Base-by-base conservation (phyloP, 768 basidiomycete genomes). In the Russula ochroleuca region DNA sequence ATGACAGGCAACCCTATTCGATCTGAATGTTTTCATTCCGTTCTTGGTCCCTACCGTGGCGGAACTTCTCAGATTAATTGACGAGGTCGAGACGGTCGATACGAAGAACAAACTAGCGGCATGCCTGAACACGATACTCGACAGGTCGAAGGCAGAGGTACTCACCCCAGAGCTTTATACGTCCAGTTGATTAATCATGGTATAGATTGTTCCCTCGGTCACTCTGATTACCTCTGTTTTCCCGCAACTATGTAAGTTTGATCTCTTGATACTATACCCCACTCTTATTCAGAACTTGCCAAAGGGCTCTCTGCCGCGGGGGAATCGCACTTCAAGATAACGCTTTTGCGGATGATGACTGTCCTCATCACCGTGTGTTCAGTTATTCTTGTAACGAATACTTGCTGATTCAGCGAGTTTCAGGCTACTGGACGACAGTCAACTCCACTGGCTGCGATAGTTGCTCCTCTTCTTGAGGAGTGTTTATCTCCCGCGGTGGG, bases 71-170 rank as follows among this genome's bases (percentile, higher is more conserved):
- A 75, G 72, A 52, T 76, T 96, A 28, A 80, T 92, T 64, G 82
- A 79, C 3, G 89, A 94, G 70, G 84, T 84, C 0, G 86, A 91
- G 50, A 84, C 86, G 2, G 76, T 86, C 23, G 92, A 94, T 71
- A 88, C 81, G 72, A 92, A 92, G 73, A 83, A 83, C 45, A 80
- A 87, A 62, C 78, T 95, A n/a, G 83, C 85, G 33, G 78, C 78
- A 57, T 84, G 84, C 53, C 73, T 96, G 57, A 90, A 86, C 63
- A 79, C 81, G 1, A 75, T 94, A 47, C 85, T 95, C 52, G 83
- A 88, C 63, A 67, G 77, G 38, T 76, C 74, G 0, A 79, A 73
- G 5, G 51, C 60, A 9, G 67, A 72, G 57, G 82, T 81, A 59
- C 56, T 35, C 17, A 48, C n/a, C 33, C 58, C 25, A 13, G 10